Base-by-base conservation (phyloP, 2,329 filamentous ascomycete genomes). In the Ascochyta clinopodiicola region DNA sequence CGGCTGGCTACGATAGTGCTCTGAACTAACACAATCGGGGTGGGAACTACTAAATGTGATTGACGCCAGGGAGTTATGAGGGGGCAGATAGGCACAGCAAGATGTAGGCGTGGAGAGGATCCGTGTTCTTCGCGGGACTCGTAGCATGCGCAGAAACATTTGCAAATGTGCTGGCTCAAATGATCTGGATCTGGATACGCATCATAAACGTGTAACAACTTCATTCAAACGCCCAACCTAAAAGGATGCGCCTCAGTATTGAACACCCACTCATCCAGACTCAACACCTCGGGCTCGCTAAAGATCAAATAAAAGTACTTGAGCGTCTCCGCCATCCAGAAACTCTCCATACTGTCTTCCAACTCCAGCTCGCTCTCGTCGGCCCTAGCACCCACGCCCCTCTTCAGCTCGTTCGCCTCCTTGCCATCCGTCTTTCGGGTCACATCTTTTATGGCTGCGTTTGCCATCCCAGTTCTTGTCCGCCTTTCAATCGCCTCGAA, bases 301-400 rank as follows among this genome's bases (percentile, higher is more conserved):
- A 87, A 88, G 3, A 86, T 78, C 47, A 88, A 75, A 55, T 83
- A 88, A 62, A 86, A 86, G 70, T 88, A 88, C 72, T 88, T 88
- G 48, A 88, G 74, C 59, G 85, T 87, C 75, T 87, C 85, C 8
- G 83, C 84, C 44, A 88, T 78, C 86, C 88, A 90, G 73, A 89
- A 90, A 55, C 85, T 89, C 78, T 90, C 87, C 87, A 89, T 90
- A 46, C 80, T 82, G 69, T 89, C 85, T 59, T 80, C 59, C 19
- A 55, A 72, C 24, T 56, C 61, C 27, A 74, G 73, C 34, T 68
- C 75, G 54, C 76, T 72, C 27, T 75, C 72, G 19, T 48, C 35
- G 17, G 22, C 19, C 15, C 27, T 35, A 40, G 29, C 40, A 19
- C 25, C 37, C n/a, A 47, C 53, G 3, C 53, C 43, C 13, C 47